Conservation (phyloP, 768 basidiomycete species). For the Amanita pseudoporphyria region DNA sequence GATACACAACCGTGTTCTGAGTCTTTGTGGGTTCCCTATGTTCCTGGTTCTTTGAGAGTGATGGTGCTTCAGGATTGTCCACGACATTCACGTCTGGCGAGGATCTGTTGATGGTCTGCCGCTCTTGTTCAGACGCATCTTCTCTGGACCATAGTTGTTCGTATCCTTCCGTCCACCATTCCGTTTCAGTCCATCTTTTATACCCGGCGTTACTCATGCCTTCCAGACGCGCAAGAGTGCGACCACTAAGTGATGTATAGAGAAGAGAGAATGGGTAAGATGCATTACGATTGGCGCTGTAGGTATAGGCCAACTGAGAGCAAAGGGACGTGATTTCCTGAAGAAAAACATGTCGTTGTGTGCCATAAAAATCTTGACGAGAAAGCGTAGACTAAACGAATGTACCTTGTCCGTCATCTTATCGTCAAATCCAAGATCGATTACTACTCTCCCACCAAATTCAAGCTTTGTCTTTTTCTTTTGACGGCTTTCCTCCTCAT, state of each 20-base stretch:
- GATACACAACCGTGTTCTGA: conserved; percentile 66
- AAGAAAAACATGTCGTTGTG: not conserved
- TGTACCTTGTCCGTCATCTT: conserved; percentile 93
- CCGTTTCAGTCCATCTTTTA: conserved; percentile 69
- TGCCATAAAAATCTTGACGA: no score
- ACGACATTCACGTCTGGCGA: not conserved
- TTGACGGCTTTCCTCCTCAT: conserved; percentile 29
- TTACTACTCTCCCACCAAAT: conserved; percentile 58
- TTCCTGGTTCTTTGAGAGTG: no score
- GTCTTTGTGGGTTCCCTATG: conserved; percentile 1
- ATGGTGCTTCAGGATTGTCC: not conserved
- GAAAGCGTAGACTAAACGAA: no score
- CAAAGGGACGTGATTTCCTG: conserved; percentile 89
- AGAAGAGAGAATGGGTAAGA: conserved; percentile 62
- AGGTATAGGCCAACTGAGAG: conserved; percentile 87
- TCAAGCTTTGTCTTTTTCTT: conserved; percentile 31
- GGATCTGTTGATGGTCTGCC: not conserved
- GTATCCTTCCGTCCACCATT: conserved; percentile 79
- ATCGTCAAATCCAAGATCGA: conserved; percentile 91
- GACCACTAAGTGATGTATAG: conserved; percentile 74
- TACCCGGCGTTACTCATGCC: conserved; percentile 56
- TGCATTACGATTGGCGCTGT: conserved; percentile 77
- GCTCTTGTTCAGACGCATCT: conserved; percentile 7
- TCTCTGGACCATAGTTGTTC: conserved; percentile 50
- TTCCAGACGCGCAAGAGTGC: conserved; percentile 57